Evolutionary conservation across 116 monocot species (phyloP), one percentile per base, ranked within the genome.

Genomic region (Phalaenopsis hybrid): DNA sequence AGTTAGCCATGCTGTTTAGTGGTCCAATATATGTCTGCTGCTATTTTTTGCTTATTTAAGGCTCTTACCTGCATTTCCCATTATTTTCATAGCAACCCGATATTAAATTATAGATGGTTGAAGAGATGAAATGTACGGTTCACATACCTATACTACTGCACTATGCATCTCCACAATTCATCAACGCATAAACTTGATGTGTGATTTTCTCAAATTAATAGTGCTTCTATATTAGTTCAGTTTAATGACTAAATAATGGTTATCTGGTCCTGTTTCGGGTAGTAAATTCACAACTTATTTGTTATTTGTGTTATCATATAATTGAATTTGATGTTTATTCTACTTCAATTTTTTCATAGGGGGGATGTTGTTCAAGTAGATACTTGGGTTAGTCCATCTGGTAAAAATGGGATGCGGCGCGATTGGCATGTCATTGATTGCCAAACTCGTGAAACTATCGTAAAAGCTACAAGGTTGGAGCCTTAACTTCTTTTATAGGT

Each of bases 331-430:
- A 31, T 51, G 20, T 25, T 12, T 75, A 15, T 52, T 77, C 0
- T n/a, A 11, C 8, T 50, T 25, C 49, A 77, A 44, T 80, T 15
- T 51, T 4, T 81, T 85, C 85, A 16, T 86, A 97, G 97, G 97
- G 97, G 94, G 72, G 97, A 94, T 86, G 84, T 88, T 78, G 88
- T 96, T 58, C 83, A 93, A 80, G 91, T 97, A 50, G 96, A 97
- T 73, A 92, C 94, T 5, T 97, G 96, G 94, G 92, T 92, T 79
- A 82, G 80, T 78, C 76, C 88, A 78, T 88, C 94, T 44, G 96
- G 96, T 17, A 97, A 94, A 85, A 97, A 97, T 89, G 96, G 94
- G 41, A 97, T 92, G 94, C 91, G 94, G 1, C 87, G 96, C 23
- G 94, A 94, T 83, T 97, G 96, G 96, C 88, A 89, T 85, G 84